Base-by-base conservation (phyloP, 2,329 filamentous ascomycete genomes). In the Zasmidium angulare region DNA sequence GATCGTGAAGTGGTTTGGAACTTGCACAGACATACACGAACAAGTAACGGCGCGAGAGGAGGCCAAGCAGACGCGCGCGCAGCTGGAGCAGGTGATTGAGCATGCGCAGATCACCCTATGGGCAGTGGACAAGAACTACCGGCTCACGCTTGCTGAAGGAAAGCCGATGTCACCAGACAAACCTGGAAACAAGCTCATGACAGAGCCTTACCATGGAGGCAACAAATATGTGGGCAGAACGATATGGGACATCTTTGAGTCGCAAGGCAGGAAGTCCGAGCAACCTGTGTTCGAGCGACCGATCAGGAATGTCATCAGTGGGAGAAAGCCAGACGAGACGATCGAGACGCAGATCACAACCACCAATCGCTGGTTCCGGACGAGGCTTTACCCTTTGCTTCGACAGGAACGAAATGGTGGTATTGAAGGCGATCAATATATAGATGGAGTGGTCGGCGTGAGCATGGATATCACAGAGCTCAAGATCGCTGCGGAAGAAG, bases 1-100 rank as follows among this genome's bases (percentile, higher is more conserved):
- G 50, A 90, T 93, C 51, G 80, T 90, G 59, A 91, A 89, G 69
- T 93, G 89, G 89, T 91, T 90, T 67, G 90, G 89, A 17, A 91
- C 89, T 1, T 91, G 87, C 68, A 92, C 89, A 12, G 89, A 49
- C 63, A 89, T 92, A 19, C 87, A 93, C 68, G 89, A 92, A 62
- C 81, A 86, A 47, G 87, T 92, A 2, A 81, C 89, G 68, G 83
- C 87, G 14, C 86, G 88, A 60, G 80, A 88, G 61, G 82, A 82
- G 51, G 87, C 87, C 17, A 86, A 85, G 61, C 81, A 85, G 58
- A 88, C 84, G 19, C 82, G 86, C n/a, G 84, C 88, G 67, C 88
- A 91, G 69, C 79, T 93, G 0, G 78, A 87, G 9, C 88, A 86
- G 61, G 89, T 93, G 23, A 86, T 93, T 56, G 84, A 87, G 36